Percentiles rank a stretch among this genome's conserved stretches.
Conservation (phyloP, 352 stramenopile species). For the Phytophthora tubulina region DNA sequence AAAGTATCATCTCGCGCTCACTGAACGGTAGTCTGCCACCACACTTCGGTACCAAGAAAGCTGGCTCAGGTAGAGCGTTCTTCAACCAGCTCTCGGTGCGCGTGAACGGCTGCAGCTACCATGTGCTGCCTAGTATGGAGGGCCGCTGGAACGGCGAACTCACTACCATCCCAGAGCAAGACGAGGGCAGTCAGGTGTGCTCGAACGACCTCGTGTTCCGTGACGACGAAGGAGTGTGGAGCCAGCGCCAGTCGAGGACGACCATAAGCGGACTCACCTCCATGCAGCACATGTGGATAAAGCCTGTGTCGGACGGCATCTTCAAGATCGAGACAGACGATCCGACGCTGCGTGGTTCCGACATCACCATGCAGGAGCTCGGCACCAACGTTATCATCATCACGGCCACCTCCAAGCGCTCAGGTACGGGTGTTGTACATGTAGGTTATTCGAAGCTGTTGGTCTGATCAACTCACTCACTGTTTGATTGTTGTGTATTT, state of each 20-base stretch:
- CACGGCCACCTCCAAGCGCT: constrained; percentile 88
- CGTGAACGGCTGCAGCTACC: constrained; percentile 87
- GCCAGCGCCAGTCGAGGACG: constrained; percentile 84
- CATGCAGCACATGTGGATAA: constrained; percentile 92
- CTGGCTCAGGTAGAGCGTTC: constrained; percentile 64
- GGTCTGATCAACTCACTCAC: background rate
- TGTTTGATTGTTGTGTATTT: background rate
- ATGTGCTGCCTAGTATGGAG: constrained; percentile 88
- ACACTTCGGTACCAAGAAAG: constrained; percentile 72
- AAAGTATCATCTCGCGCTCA: constrained; percentile 82
- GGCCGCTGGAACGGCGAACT: constrained; percentile 90
- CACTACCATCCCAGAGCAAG: constrained; percentile 70
- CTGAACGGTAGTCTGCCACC: constrained; percentile 54
- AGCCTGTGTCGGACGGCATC: constrained; percentile 87
- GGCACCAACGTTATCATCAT: constrained; percentile 85
- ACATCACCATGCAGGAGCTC: constrained; percentile 90
- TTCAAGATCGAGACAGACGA: constrained; percentile 91
- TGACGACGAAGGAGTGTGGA: constrained; percentile 89
- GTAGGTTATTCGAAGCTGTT: background rate
- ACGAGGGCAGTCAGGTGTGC: constrained; percentile 88
- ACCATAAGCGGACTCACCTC: constrained; percentile 88
- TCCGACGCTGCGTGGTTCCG: constrained; percentile 72
- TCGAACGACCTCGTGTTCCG: constrained; percentile 88
- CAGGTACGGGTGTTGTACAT: constrained; percentile 44
- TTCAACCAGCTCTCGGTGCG: constrained; percentile 91